Percentiles rank a stretch among this genome's conserved stretches.
These are phyloP conservation scores for Nymphaea colorata DNA, from an alignment of 164 flowering plant genomes.

Conservation along the genomic window DNA sequence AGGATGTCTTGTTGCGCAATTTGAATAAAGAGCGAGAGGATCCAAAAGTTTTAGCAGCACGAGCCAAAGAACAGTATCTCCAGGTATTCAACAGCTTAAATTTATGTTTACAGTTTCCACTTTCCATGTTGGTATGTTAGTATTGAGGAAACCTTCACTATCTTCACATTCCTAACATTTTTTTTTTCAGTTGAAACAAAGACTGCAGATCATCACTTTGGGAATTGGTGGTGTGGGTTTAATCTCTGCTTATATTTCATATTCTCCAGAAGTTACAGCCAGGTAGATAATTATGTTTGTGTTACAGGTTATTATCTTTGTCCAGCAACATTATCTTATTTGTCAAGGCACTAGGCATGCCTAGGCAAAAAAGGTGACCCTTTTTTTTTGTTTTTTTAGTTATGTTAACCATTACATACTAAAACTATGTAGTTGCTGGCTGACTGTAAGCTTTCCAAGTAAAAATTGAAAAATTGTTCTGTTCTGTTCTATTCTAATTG, in stretches of 20 bases:
- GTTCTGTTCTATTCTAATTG: not conserved
- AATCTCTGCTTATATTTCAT: constrained; percentile 66
- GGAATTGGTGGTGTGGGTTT: constrained; percentile 78
- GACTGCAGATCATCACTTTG: constrained; percentile 60
- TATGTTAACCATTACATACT: no score
- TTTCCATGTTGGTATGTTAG: not conserved
- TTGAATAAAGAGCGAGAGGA: constrained; percentile 40
- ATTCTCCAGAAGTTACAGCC: constrained; percentile 83
- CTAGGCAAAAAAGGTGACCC: no score
- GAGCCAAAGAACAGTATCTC: constrained; percentile 61
- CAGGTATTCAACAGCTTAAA: constrained; percentile 32
- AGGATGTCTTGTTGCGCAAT: constrained; percentile 81
- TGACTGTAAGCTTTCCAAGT: not conserved
- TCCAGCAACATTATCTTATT: no score
- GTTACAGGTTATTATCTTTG: not conserved
- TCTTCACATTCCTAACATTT: not conserved
- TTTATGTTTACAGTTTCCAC: not conserved
- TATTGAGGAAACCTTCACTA: not conserved
- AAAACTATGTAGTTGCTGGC: no score
- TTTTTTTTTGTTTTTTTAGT: no score
- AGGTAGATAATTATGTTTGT: constrained; percentile 29
- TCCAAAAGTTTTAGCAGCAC: constrained; percentile 76
- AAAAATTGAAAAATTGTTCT: not conserved
- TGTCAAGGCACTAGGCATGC: no score
- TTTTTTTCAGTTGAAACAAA: constrained; percentile 59